Conservation (phyloP, 129 eudicot species). For the Apium graveolens region DNA sequence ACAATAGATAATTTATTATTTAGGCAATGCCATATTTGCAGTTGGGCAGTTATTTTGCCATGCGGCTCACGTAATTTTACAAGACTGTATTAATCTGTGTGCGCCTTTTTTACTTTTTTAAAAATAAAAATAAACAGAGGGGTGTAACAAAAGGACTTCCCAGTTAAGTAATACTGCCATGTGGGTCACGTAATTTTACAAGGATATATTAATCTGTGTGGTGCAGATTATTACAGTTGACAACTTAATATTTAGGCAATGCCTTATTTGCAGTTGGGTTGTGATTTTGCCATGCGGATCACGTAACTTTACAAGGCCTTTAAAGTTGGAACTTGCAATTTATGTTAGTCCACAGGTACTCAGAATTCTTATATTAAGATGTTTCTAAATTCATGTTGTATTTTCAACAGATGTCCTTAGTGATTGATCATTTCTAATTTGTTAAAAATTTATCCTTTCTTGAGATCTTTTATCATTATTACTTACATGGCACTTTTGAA, state of each 20-base stretch:
- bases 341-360: constrained; percentile 61
- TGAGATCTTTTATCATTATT: neutral
- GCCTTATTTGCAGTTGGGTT: constrained; percentile 58
- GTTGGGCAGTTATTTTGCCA: constrained; percentile 84
- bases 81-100: constrained; percentile 17
- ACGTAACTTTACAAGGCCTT: constrained; percentile 54
- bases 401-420: neutral
- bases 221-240: neutral
- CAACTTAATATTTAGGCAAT: neutral
- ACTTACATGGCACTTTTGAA: constrained; percentile 8
- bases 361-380: neutral
- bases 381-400: neutral
- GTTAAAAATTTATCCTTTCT: neutral
- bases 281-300: constrained; percentile 84
- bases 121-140: too few relatives aligned
- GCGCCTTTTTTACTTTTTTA: too few relatives aligned
- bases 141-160: too few relatives aligned
- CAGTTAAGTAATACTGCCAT: too few relatives aligned
- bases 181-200: too few relatives aligned
- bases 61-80: constrained; percentile 66
- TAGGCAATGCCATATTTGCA: constrained; percentile 20
- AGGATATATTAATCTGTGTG: too few relatives aligned
- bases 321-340: constrained; percentile 87
- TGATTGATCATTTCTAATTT: neutral
- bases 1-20: neutral